Percentiles rank a stretch among this genome's conserved stretches.
Evolutionary conservation across 495 filamentous ascomycete species (phyloP).

Genomic region (Aspergillus saccharolyticus): DNA sequence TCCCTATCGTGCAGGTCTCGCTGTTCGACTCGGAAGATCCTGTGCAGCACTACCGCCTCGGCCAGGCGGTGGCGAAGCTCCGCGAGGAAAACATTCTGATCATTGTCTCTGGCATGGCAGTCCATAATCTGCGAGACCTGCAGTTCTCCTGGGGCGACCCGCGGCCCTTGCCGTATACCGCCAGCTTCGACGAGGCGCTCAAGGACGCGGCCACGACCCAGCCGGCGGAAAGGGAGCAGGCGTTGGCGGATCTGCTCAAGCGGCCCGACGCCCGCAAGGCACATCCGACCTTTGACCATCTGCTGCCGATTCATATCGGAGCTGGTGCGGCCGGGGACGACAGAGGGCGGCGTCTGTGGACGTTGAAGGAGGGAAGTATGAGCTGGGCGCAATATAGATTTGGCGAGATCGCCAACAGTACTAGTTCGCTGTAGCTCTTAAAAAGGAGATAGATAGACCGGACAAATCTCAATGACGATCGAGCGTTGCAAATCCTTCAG

Average conservation of each 20-base stretch:
- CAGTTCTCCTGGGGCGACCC: slow-evolving; percentile 41
- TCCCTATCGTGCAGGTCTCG: slow-evolving; percentile 78
- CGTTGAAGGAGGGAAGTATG: slow-evolving; percentile 58
- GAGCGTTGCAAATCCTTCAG: too few relatives aligned
- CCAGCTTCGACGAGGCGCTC: slow-evolving; percentile 72
- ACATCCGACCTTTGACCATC: slow-evolving; percentile 76
- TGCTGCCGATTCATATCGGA: slow-evolving; percentile 72
- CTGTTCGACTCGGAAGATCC: slow-evolving; percentile 66
- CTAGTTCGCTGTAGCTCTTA: slow-evolving; percentile 24
- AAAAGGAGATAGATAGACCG: background rate
- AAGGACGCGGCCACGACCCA: slow-evolving; percentile 58
- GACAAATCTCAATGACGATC: too few relatives aligned
- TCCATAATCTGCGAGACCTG: slow-evolving; percentile 75
- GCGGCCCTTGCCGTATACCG: slow-evolving; percentile 57
- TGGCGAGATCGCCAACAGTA: slow-evolving; percentile 48
- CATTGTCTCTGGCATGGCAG: slow-evolving; percentile 79
- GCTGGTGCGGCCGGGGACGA: slow-evolving; percentile 67
- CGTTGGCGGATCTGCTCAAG: slow-evolving; percentile 55
- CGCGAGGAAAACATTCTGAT: slow-evolving; percentile 70
- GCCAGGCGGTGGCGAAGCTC: slow-evolving; percentile 60
- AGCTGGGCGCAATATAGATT: slow-evolving; percentile 76
- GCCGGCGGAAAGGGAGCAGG: slow-evolving; percentile 52
- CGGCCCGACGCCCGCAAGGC: slow-evolving; percentile 66
- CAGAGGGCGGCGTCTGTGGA: slow-evolving; percentile 58
- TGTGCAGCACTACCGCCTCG: slow-evolving; percentile 65